phyloP scores from a whole-genome alignment of 108 stramenopile species.

The Stephanodiscus minutulus region DNA sequence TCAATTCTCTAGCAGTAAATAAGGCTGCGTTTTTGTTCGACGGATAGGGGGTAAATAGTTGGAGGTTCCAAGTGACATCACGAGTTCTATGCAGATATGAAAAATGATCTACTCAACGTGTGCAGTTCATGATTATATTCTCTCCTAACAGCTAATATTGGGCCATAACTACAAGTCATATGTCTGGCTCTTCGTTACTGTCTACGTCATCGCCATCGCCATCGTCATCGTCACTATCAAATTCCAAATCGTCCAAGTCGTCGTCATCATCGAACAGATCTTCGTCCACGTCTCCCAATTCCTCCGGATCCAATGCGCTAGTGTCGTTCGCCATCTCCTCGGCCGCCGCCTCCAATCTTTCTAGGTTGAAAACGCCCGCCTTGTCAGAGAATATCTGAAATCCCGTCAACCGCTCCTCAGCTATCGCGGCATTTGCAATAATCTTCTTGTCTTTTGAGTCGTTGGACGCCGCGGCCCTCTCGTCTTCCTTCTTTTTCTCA shows the following conservation, averaged over 20 bases:
- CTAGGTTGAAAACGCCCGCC: constrained; percentile 67
- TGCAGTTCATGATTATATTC: no score
- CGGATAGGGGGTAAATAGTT: no score
- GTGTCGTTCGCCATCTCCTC: constrained; percentile 69
- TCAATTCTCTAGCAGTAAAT: no score
- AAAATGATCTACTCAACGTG: no score
- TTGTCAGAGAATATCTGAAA: constrained; percentile 74
- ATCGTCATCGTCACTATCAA: constrained; percentile 56
- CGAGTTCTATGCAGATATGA: no score
- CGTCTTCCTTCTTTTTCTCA: constrained; percentile 52
- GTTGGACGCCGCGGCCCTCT: constrained; percentile 18
- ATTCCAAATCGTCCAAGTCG: constrained; percentile 83
- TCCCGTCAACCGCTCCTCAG: constrained; percentile 69
- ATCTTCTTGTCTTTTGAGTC: constrained; percentile 36
- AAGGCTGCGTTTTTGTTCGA: no score
- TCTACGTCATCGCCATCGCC: constrained; percentile 68
- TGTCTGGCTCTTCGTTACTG: constrained; percentile 62
- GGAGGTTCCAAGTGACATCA: no score
- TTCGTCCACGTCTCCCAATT: constrained; percentile 60
- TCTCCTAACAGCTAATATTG: background rate
- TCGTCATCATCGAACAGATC: constrained; percentile 82
- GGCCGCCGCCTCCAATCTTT: constrained; percentile 82
- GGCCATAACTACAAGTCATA: constrained; percentile 25
- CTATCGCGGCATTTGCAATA: constrained; percentile 53
- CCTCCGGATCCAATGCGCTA: constrained; percentile 62